Evolutionary conservation across 2,329 filamentous ascomycete genomes (phyloP).

Genomic region (Pseudomassariella vexata): DNA sequence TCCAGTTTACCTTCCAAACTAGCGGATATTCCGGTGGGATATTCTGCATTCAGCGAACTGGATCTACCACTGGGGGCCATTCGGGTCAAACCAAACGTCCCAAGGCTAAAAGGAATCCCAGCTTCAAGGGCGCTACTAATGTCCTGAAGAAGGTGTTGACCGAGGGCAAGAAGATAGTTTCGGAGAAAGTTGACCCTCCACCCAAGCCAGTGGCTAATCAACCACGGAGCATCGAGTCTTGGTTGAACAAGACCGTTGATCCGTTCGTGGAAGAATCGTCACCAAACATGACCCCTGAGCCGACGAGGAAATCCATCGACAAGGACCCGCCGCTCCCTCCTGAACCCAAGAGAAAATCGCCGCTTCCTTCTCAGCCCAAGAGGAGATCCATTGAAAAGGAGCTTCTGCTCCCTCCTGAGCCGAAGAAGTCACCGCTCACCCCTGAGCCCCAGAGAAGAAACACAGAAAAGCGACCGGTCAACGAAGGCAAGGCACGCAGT

Average conservation of each 20-base stretch:
- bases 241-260: conserved; percentile 58
- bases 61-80: conserved; percentile 48
- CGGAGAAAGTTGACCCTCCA: conserved; percentile 53
- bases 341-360: too few relatives aligned
- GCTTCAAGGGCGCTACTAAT: conserved; percentile 55
- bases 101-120: conserved; percentile 48
- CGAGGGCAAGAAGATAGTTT: conserved; percentile 60
- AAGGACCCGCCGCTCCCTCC: too few relatives aligned
- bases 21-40: conserved; percentile 58
- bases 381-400: conserved; percentile 28
- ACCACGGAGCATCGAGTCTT: conserved; percentile 60
- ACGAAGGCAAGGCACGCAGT: conserved; percentile 22
- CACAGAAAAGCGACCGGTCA: conserved; percentile 27
- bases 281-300: conserved; percentile 12
- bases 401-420: too few relatives aligned
- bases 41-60: conserved; percentile 61
- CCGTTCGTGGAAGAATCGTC: conserved; percentile 46
- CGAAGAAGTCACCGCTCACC: too few relatives aligned
- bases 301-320: conserved; percentile 27
- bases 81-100: conserved; percentile 32
- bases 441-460: conserved; percentile 28
- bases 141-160: conserved; percentile 60
- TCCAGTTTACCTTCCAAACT: conserved; percentile 42
- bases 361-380: too few relatives aligned
- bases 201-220: conserved; percentile 45